Conservation (phyloP, 2,329 filamentous ascomycete species). For the Teratosphaeria zuluensis region DNA sequence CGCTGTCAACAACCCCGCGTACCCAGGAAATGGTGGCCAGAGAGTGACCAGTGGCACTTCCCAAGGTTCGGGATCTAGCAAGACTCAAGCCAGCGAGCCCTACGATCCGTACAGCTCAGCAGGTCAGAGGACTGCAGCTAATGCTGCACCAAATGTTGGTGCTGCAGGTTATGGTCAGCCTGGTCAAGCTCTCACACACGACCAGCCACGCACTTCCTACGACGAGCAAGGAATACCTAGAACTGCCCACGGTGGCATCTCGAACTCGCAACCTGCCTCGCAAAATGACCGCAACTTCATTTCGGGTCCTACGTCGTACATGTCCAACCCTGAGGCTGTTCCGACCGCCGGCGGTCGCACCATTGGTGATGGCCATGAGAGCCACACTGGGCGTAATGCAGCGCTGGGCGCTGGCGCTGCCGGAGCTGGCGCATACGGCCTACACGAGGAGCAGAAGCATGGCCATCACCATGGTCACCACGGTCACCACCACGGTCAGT, state of each 20-base stretch:
- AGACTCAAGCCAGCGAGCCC: conserved; percentile 6
- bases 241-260: neutral
- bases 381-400: conserved; percentile 19
- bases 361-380: conserved; percentile 4
- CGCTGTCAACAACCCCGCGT: neutral
- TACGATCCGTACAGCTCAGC: conserved; percentile 10
- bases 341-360: conserved; percentile 19
- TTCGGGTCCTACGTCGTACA: neutral
- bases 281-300: conserved; percentile 8
- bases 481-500: neutral
- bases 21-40: neutral
- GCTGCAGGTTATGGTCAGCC: neutral
- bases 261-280: conserved; percentile 8
- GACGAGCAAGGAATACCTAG: neutral
- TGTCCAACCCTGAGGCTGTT: conserved; percentile 15
- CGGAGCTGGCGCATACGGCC: conserved; percentile 12
- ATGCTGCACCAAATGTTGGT: conserved; percentile 1
- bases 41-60: neutral
- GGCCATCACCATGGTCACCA: conserved; percentile 1
- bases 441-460: conserved; percentile 17
- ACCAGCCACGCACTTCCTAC: neutral
- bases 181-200: neutral
- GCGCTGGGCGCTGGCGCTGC: conserved; percentile 19
- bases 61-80: neutral
- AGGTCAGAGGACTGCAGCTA: conserved; percentile 9